Evolutionary conservation across 306 rosid species (phyloP).

Genomic region (Vigna radiata): DNA sequence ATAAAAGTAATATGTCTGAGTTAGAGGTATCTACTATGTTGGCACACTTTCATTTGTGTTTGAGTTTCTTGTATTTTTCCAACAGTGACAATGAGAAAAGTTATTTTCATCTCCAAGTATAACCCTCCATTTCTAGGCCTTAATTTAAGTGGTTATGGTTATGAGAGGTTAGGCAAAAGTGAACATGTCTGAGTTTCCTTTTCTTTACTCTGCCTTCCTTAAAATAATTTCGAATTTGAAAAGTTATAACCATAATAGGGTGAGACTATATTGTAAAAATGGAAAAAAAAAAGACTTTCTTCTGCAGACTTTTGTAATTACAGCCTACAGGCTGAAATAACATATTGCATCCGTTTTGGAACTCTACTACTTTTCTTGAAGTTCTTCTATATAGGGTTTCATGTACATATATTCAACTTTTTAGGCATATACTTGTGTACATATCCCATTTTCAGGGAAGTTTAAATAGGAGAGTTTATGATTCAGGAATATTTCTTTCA

Average conservation of each 20-base stretch:
- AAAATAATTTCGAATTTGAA: conserved; percentile 8
- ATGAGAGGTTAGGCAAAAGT: neutral
- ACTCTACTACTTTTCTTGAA: neutral
- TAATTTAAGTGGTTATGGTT: neutral
- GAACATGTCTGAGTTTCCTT: neutral
- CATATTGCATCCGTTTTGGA: neutral
- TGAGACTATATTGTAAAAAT: neutral
- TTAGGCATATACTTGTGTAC: neutral
- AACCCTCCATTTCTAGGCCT: neutral
- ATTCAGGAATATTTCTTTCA: conserved; percentile 3
- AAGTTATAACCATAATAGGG: neutral
- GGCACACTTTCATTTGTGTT: neutral
- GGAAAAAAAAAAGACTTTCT: neutral
- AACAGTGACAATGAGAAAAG: neutral
- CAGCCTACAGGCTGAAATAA: neutral
- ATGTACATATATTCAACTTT: neutral
- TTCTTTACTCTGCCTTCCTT: neutral
- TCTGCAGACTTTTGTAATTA: conserved; percentile 1
- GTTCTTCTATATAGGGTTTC: too few species aligned
- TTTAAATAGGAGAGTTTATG: neutral
- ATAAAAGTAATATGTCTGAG: neutral
- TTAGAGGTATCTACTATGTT: neutral
- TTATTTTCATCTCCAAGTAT: neutral
- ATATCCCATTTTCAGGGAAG: neutral
- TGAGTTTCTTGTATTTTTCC: neutral